Percentiles rank a stretch among this genome's conserved stretches.
Evolutionary conservation across 108 stramenopile genomes (phyloP).

Genomic region (Seminavis robusta): DNA sequence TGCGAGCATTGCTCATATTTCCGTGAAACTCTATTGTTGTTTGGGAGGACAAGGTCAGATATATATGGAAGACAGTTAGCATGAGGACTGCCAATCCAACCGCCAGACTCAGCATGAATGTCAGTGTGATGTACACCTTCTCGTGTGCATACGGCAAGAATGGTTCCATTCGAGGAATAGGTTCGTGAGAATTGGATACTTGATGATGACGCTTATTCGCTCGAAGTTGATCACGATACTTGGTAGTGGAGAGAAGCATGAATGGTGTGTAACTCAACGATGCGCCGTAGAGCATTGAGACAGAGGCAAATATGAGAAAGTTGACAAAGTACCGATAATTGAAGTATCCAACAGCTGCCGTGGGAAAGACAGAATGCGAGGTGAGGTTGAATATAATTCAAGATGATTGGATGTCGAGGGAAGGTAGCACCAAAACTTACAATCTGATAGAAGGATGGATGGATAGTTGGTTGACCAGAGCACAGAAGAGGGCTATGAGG

Average conservation of each 20-base stretch:
- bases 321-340: conserved; percentile 98
- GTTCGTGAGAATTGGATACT: conserved; percentile 1
- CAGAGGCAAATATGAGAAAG: conserved; percentile 77
- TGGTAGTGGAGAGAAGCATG: conserved; percentile 23
- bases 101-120: conserved; percentile 81
- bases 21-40: conserved; percentile 93
- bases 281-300: conserved; percentile 73
- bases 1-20: conserved; percentile 50
- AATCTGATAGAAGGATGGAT: too few relatives aligned
- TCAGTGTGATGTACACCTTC: conserved; percentile 57
- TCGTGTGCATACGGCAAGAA: conserved; percentile 63
- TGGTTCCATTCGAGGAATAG: conserved; percentile 43
- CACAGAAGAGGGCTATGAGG: too few relatives aligned
- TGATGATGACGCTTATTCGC: neutral
- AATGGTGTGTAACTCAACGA: conserved; percentile 59
- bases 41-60: conserved; percentile 69
- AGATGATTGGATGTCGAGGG: too few relatives aligned
- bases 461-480: too few relatives aligned
- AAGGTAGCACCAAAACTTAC: too few relatives aligned
- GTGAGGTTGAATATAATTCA: too few relatives aligned
- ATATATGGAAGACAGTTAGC: conserved; percentile 79
- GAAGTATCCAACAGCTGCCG: conserved; percentile 80
- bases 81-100: conserved; percentile 69
- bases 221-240: conserved; percentile 44
- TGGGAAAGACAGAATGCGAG: neutral